Evolutionary conservation across 1,284 basidiomycete species (phyloP).

Genomic region (Psilocybe mexicana): DNA sequence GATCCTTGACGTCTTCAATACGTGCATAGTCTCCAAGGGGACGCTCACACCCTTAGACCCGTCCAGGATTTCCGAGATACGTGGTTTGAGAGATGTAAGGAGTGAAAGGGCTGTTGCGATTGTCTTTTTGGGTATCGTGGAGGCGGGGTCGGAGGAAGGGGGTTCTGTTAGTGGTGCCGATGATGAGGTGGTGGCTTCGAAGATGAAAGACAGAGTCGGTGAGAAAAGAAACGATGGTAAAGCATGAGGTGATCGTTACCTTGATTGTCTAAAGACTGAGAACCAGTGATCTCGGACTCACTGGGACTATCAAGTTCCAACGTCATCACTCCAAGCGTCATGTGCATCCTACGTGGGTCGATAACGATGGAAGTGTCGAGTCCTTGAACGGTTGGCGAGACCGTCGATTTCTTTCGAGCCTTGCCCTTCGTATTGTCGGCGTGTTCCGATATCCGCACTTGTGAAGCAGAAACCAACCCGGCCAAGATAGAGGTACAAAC

Average conservation of each 20-base stretch:
- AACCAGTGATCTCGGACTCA: no score
- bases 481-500: no score
- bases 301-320: conserved; percentile 40
- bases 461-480: no score
- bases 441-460: no score
- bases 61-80: conserved; percentile 37
- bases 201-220: no score
- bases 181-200: no score
- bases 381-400: conserved; percentile 46
- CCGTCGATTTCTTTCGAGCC: conserved; percentile 15
- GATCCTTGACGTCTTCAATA: conserved; percentile 37
- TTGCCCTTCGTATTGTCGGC: background rate
- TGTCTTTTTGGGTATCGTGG: conserved; percentile 30
- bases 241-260: no score
- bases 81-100: conserved; percentile 47
- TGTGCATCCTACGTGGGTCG: conserved; percentile 60
- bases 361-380: conserved; percentile 61
- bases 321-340: conserved; percentile 72
- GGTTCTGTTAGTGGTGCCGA: background rate
- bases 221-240: no score
- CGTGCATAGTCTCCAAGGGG: conserved; percentile 44
- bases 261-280: no score
- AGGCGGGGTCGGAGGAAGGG: background rate
- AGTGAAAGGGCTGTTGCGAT: conserved; percentile 48
- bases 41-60: conserved; percentile 34